phyloP scores from a whole-genome alignment of 805 yeast genomes.

The Barnettozyma populi region DNA sequence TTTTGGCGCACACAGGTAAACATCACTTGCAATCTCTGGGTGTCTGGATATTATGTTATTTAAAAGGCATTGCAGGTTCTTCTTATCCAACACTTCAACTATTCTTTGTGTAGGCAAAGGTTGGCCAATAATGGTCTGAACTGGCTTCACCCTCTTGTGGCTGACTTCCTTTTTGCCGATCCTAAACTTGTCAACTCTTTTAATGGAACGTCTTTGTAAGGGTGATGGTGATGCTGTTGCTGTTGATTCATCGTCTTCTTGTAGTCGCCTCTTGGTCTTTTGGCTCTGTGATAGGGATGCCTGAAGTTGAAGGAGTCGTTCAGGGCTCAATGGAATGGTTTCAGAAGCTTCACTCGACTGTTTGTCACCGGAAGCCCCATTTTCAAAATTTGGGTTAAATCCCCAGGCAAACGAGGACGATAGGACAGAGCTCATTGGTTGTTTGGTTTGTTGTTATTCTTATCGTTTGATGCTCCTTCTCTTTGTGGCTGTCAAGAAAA shows the following conservation, averaged over 20 bases:
- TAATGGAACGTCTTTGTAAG: slow-evolving; percentile 1
- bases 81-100: slow-evolving; percentile 61
- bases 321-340: slow-evolving; percentile 1
- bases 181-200: slow-evolving; percentile 12
- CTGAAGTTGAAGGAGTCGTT: slow-evolving; percentile 6
- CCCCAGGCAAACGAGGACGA: slow-evolving; percentile 24
- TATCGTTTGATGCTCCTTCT: neutral
- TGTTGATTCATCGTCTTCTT: slow-evolving; percentile 14
- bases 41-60: slow-evolving; percentile 47
- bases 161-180: slow-evolving; percentile 8
- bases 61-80: slow-evolving; percentile 48
- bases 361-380: neutral
- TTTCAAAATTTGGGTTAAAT: slow-evolving; percentile 24
- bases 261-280: slow-evolving; percentile 13
- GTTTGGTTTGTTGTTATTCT: neutral
- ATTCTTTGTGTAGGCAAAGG: slow-evolving; percentile 57
- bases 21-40: slow-evolving; percentile 54
- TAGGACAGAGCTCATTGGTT: slow-evolving; percentile 14
- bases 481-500: neutral
- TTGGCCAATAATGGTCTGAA: slow-evolving; percentile 42
- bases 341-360: neutral
- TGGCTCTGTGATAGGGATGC: neutral
- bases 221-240: slow-evolving; percentile 4
- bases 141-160: slow-evolving; percentile 25
- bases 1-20: slow-evolving; percentile 48